A percentile compares a stretch with the other conserved stretches of the same genome.
phyloP scores from a whole-genome alignment of 176 grass and related monocot genomes.

The Bothriochloa decipiens region DNA sequence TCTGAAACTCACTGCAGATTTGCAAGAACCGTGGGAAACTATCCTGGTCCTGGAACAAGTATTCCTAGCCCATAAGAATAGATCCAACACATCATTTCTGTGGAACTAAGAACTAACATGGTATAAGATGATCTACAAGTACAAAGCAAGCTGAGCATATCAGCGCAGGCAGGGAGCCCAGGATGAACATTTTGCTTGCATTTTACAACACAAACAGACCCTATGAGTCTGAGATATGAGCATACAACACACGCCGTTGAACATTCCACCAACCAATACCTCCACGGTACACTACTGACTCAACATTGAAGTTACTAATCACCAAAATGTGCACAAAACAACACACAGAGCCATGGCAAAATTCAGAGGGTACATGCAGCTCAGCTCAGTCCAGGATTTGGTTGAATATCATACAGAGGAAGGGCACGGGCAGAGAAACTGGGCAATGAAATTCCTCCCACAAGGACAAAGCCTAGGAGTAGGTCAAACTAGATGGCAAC shows the following conservation, averaged over 20 bases:
- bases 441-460: not conserved
- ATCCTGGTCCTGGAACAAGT: not conserved
- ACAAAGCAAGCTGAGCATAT: not conserved
- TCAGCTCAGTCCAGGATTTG: no score
- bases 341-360: no score
- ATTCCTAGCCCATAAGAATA: not conserved
- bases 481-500: not conserved
- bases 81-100: not conserved
- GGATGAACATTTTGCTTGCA: no score
- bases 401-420: no score
- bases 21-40: not conserved
- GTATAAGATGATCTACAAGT: not conserved
- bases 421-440: not conserved
- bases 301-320: no score
- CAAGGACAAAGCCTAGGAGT: not conserved
- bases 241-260: not conserved
- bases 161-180: not conserved
- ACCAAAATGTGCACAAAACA: no score
- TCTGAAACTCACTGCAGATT: not conserved
- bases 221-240: no score
- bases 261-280: no score
- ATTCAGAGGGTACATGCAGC: no score
- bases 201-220: no score
- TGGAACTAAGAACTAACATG: not conserved
- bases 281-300: no score